Evolutionary conservation across 2,329 filamentous ascomycete genomes (phyloP), one percentile per base, ranked within the genome.

Genomic region (Colletotrichum sp.): DNA sequence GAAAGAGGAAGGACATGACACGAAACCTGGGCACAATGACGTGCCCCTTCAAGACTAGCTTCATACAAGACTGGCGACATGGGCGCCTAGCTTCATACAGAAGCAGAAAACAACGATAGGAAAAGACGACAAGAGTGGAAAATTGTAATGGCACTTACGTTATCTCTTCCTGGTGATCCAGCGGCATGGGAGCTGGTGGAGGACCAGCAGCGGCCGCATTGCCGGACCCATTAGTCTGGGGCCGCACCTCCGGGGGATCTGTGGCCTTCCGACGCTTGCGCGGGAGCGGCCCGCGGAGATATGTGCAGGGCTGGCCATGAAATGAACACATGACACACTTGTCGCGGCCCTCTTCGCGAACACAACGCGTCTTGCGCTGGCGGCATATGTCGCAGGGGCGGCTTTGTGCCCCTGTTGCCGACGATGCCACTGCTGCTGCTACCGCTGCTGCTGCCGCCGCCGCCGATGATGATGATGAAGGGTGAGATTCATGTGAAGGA

Each of bases 261-360:
- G 69, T 81, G 67, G 75, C 80, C 75, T 78, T 79, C 70, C 80
- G 78, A 57, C 82, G 81, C 63, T 82, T 79, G 43, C 83, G 81
- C 34, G 82, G 82, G 18, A 82, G 82, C 21, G 83, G 83, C 0
- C 83, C 83, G n/a, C 82, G 82, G 67, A 92, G 86, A 81, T 93
- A 94, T 28, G 92, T 93, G 82, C 92, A 93, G 77, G 92, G 90
- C 80, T 93, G 91, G 81, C 91, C 91, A 84, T 93, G 92, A 82
- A 93, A 93, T 77, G 90, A 89, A 83, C 92, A 94, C 74, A 93
- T 85, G 65, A 93, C 90, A 81, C 92, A 94, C 78, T 90, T 87
- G 59, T 87, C 86, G 78, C 88, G 88, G 72, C 87, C 89, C 68
- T 92, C 90, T 80, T 92, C 89, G 79, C 92, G 89, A 65, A 93